phyloP scores from a whole-genome alignment of 345 rosid genomes.

The Populus nigra region DNA sequence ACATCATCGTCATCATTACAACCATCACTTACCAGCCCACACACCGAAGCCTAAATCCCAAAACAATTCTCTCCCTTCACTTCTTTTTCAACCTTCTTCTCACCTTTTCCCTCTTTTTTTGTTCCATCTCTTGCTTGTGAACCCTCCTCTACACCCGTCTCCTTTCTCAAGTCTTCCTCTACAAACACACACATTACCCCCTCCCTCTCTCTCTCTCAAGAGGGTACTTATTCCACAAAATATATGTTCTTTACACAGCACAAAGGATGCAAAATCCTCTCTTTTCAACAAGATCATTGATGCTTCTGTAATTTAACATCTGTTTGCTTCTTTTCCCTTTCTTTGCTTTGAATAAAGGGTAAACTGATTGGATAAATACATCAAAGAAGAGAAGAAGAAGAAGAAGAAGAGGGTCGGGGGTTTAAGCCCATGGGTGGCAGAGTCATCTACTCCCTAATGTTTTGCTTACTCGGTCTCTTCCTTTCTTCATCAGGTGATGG shows the following conservation, averaged over 20 bases:
- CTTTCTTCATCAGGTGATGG: conserved; percentile 41
- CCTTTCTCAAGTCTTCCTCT: conserved; percentile 3
- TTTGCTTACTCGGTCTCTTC: conserved; percentile 23
- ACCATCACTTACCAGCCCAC: conserved; percentile 33
- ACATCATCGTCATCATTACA: conserved; percentile 39
- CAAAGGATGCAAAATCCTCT: conserved; percentile 14
- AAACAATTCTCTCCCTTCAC: conserved; percentile 23
- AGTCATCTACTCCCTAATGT: conserved; percentile 5
- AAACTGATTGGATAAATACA: background rate
- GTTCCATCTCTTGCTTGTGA: conserved; percentile 21
- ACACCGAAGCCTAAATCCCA: conserved; percentile 28
- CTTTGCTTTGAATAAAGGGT: background rate
- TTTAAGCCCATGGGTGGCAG: conserved; percentile 28
- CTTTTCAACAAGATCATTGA: conserved; percentile 17
- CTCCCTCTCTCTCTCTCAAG: background rate
- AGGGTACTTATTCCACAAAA: conserved; percentile 5
- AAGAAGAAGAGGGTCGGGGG: background rate
- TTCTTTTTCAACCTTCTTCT: conserved; percentile 27
- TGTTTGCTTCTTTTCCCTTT: conserved; percentile 10
- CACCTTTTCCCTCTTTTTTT: conserved; percentile 34
- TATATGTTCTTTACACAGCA: background rate
- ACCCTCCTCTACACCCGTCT: conserved; percentile 12
- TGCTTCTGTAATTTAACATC: conserved; percentile 18
- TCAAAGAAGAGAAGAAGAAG: background rate
- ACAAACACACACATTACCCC: background rate